Evolutionary conservation across 1,139 yeast genomes (phyloP).

Genomic region (Yamadazyma triangularis): DNA sequence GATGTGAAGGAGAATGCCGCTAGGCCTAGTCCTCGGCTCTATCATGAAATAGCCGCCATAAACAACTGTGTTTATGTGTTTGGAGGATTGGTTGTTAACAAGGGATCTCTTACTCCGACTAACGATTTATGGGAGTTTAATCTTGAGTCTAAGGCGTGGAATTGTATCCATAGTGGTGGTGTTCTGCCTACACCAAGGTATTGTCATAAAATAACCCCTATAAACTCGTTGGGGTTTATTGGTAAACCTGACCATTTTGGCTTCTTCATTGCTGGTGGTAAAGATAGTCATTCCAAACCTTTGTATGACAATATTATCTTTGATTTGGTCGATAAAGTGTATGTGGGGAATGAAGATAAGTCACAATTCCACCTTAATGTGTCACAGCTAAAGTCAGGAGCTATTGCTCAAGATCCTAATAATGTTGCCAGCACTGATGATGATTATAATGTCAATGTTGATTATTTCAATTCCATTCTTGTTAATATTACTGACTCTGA

Average conservation of each 20-base stretch:
- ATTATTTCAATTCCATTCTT: slow-evolving; percentile 31
- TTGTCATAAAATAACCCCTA: slow-evolving; percentile 48
- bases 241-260: slow-evolving; percentile 50
- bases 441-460: slow-evolving; percentile 22
- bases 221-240: slow-evolving; percentile 37
- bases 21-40: slow-evolving; percentile 52
- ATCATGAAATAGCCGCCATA: slow-evolving; percentile 51
- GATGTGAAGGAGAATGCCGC: slow-evolving; percentile 3
- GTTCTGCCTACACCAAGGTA: slow-evolving; percentile 40
- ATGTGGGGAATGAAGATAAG: slow-evolving; percentile 21
- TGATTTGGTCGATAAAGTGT: slow-evolving; percentile 46
- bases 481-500: slow-evolving; percentile 9
- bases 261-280: slow-evolving; percentile 59
- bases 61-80: slow-evolving; percentile 50
- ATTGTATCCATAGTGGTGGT: slow-evolving; percentile 21
- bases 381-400: background rate
- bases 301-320: slow-evolving; percentile 44
- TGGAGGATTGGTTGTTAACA: slow-evolving; percentile 51
- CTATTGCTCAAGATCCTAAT: slow-evolving; percentile 4
- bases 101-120: slow-evolving; percentile 34
- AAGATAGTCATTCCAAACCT: slow-evolving; percentile 37
- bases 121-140: slow-evolving; percentile 70
- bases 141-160: slow-evolving; percentile 49
- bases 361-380: slow-evolving; percentile 2
- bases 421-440: slow-evolving; percentile 16